Evolutionary conservation across 2,329 filamentous ascomycete species (phyloP).

Genomic region (Penicillium sp.): DNA sequence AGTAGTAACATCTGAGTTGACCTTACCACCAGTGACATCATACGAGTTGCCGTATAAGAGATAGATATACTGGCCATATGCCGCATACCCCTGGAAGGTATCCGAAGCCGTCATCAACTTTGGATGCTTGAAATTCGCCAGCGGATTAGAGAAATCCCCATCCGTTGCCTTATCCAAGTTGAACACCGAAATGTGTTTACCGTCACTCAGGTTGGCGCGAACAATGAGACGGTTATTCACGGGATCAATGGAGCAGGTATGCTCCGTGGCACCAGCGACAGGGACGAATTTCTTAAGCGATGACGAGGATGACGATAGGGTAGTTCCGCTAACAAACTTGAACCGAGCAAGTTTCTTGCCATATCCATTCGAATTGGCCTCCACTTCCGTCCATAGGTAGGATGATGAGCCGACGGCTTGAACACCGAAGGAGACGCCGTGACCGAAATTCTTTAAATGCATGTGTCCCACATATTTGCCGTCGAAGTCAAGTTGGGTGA

Average conservation of each 20-base stretch:
- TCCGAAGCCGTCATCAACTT: slow-evolving; percentile 4
- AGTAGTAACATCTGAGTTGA: slow-evolving; percentile 19
- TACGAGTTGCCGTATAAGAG: slow-evolving; percentile 18
- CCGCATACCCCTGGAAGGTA: slow-evolving; percentile 18
- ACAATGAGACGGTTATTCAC: slow-evolving; percentile 18
- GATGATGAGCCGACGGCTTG: slow-evolving; percentile 16
- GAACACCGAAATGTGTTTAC: slow-evolving; percentile 19
- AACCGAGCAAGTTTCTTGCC: slow-evolving; percentile 21
- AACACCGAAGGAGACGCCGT: slow-evolving; percentile 20
- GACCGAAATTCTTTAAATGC: slow-evolving; percentile 21
- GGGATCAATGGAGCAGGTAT: slow-evolving; percentile 20
- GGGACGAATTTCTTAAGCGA: slow-evolving; percentile 10
- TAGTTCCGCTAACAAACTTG: slow-evolving; percentile 20
- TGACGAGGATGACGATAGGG: slow-evolving; percentile 2
- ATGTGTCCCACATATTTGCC: slow-evolving; percentile 23
- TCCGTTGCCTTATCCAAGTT: slow-evolving; percentile 12
- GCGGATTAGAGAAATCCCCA: slow-evolving; percentile 17
- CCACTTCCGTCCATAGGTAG: slow-evolving; percentile 24
- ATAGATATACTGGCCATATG: slow-evolving; percentile 19
- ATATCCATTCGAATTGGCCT: slow-evolving; percentile 21
- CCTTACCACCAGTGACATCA: slow-evolving; percentile 4
- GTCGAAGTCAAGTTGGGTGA: slow-evolving; percentile 22
- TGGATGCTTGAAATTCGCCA: slow-evolving; percentile 17
- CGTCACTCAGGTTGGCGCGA: slow-evolving; percentile 12
- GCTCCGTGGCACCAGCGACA: slow-evolving; percentile 11